A percentile compares a stretch with the other conserved stretches of the same genome.
Conservation (phyloP, 768 basidiomycete species). For the Tricholoma saponaceum region DNA sequence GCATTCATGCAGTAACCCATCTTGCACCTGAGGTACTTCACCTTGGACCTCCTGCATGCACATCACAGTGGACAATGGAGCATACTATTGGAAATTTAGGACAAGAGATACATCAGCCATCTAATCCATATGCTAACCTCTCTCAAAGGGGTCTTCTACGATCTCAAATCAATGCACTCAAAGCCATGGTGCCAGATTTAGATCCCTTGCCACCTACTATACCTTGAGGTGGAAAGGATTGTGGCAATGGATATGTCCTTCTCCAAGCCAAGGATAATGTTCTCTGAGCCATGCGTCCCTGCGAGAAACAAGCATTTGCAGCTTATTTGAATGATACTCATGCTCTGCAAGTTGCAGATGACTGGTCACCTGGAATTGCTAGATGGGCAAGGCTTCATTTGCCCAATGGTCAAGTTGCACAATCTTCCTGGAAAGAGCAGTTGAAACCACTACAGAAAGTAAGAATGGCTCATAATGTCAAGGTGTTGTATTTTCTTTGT, state of each 20-base stretch:
- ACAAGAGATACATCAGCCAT: constrained; percentile 20
- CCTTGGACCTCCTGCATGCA: constrained; percentile 17
- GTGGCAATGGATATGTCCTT: constrained; percentile 13
- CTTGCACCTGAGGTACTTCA: constrained; percentile 18
- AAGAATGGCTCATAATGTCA: constrained; percentile 27
- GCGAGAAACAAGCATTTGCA: neutral
- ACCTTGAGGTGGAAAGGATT: constrained; percentile 10
- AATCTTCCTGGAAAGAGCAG: constrained; percentile 29
- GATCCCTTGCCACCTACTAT: constrained; percentile 1
- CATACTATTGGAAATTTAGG: constrained; percentile 21
- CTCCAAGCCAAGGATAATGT: constrained; percentile 13
- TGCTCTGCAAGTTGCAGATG: neutral
- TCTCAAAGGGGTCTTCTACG: constrained; percentile 12
- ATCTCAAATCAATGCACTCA: constrained; percentile 15
- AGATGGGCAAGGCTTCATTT: constrained; percentile 29
- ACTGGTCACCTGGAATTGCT: neutral
- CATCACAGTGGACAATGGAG: constrained; percentile 30
- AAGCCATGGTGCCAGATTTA: constrained; percentile 10
- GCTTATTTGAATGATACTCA: constrained; percentile 1
- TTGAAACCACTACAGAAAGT: constrained; percentile 14
- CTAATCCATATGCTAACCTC: constrained; percentile 23
- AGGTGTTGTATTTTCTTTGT: constrained; percentile 17
- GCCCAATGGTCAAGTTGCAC: constrained; percentile 33
- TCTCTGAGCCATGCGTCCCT: neutral
- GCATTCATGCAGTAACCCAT: constrained; percentile 27